Conservation (phyloP, 371 early-diverging fungal species). For the Syncephalastrum sp. region DNA sequence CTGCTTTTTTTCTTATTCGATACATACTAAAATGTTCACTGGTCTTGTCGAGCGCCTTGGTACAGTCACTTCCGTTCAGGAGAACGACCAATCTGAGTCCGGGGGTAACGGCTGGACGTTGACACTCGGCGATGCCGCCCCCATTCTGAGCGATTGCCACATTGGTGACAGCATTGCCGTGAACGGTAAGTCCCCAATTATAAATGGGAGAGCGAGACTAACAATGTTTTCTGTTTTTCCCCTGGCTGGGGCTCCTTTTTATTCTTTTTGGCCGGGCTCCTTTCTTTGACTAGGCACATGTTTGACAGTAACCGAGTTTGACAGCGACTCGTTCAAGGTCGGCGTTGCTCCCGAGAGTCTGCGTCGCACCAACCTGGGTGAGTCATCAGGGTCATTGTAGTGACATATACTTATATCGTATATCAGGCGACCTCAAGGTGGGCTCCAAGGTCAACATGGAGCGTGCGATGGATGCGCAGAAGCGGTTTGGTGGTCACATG, state of each 20-base stretch:
- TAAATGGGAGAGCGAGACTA: no score
- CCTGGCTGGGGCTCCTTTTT: background rate
- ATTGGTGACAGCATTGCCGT: conserved; percentile 94
- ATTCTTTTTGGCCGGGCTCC: background rate
- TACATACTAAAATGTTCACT: conserved; percentile 77
- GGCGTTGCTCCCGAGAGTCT: conserved; percentile 93
- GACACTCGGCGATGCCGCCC: conserved; percentile 67
- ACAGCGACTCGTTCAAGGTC: conserved; percentile 80
- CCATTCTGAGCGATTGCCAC: conserved; percentile 82
- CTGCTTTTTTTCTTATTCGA: background rate
- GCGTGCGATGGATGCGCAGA: conserved; percentile 83
- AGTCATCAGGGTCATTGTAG: background rate
- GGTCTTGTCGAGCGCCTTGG: conserved; percentile 95
- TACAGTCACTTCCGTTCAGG: conserved; percentile 61
- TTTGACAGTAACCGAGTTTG: conserved; percentile 93
- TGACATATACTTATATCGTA: background rate
- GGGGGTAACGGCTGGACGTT: conserved; percentile 90
- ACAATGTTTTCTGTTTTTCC: background rate
- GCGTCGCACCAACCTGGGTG: conserved; percentile 87
- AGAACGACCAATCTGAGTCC: conserved; percentile 68
- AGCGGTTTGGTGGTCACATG: conserved; percentile 95
- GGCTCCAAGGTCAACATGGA: conserved; percentile 90
- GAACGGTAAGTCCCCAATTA: conserved; percentile 65
- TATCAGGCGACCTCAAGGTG: conserved; percentile 68
- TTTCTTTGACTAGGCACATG: conserved; percentile 72